Conservation (phyloP, 495 filamentous ascomycete genomes). For the Penicillium bialowiezense region DNA sequence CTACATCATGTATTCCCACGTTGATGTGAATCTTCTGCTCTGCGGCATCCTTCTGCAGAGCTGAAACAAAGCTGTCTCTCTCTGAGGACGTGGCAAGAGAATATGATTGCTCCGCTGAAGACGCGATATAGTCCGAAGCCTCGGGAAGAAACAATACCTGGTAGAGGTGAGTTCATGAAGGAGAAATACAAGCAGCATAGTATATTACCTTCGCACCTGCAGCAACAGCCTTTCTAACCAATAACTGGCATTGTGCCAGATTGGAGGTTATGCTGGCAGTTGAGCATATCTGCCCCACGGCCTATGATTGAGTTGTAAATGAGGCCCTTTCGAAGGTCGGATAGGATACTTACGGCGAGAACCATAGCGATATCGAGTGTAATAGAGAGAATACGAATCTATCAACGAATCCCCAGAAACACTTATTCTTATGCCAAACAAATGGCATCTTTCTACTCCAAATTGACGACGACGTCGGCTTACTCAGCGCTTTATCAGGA, state of each 20-base stretch:
- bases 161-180: slow-evolving; percentile 1
- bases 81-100: slow-evolving; percentile 59
- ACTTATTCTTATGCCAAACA: too few species aligned
- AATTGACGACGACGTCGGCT: slow-evolving; percentile 6
- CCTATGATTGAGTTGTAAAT: slow-evolving; percentile 46
- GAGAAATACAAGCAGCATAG: too few species aligned
- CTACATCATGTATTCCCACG: slow-evolving; percentile 84
- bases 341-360: slow-evolving; percentile 29
- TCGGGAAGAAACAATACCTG: slow-evolving; percentile 90
- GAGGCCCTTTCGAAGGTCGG: neutral
- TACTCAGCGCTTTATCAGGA: slow-evolving; percentile 24
- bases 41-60: slow-evolving; percentile 65
- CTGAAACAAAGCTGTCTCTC: slow-evolving; percentile 63
- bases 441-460: slow-evolving; percentile 1
- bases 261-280: slow-evolving; percentile 77
- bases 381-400: too few species aligned
- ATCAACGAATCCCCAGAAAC: too few species aligned
- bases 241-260: slow-evolving; percentile 65
- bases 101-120: slow-evolving; percentile 61
- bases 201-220: slow-evolving; percentile 69
- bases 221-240: slow-evolving; percentile 68
- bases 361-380: slow-evolving; percentile 35
- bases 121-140: slow-evolving; percentile 83
- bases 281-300: slow-evolving; percentile 84
- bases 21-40: slow-evolving; percentile 66